phyloP scores from a whole-genome alignment of 495 filamentous ascomycete species.

The Xylaria longipes region DNA sequence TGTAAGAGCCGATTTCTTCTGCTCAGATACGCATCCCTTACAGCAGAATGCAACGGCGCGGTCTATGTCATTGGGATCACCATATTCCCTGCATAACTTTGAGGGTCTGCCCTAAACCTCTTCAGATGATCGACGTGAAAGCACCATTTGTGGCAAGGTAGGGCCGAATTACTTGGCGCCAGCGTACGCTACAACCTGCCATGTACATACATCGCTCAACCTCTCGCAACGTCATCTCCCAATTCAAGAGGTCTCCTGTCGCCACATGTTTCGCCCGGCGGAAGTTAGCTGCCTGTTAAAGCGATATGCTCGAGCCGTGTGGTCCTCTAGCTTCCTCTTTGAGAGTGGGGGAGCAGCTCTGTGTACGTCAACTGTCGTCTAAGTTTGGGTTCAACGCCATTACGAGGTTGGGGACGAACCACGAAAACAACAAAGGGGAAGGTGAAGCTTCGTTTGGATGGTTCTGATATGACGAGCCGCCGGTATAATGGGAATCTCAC shows the following conservation, averaged over 20 bases:
- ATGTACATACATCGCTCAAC: neutral
- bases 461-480: neutral
- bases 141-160: slow-evolving; percentile 16
- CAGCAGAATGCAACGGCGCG: neutral
- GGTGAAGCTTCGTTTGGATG: neutral
- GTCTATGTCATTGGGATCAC: neutral
- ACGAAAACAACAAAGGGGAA: neutral
- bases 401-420: neutral
- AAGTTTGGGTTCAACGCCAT: neutral
- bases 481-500: slow-evolving; percentile 4
- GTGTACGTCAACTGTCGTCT: neutral
- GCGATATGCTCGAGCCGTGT: slow-evolving; percentile 1
- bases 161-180: slow-evolving; percentile 15
- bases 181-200: slow-evolving; percentile 17
- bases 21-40: neutral
- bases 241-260: neutral
- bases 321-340: slow-evolving; percentile 10
- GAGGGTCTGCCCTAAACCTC: too few relatives aligned
- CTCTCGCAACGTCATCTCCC: neutral
- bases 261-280: neutral
- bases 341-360: neutral
- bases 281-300: slow-evolving; percentile 4
- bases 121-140: neutral
- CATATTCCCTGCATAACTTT: neutral
- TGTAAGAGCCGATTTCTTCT: too few relatives aligned